Evolutionary conservation across 2,329 filamentous ascomycete species (phyloP).

Genomic region (Monosporascus ibericus): DNA sequence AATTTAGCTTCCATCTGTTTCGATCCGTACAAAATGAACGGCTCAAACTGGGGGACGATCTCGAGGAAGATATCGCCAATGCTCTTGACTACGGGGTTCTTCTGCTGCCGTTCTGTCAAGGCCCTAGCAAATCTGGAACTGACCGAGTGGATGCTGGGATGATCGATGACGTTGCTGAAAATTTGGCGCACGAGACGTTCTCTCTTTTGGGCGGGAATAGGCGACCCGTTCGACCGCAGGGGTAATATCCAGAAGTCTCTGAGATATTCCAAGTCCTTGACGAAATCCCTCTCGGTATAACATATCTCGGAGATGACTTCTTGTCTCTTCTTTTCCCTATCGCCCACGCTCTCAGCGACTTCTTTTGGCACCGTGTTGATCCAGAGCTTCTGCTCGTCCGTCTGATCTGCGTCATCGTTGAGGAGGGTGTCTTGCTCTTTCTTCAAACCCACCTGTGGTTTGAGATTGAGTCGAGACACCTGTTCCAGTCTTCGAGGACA

Average conservation of each 20-base stretch:
- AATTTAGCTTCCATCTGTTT: constrained; percentile 96
- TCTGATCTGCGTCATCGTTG: constrained; percentile 74
- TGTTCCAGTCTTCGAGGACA: constrained; percentile 91
- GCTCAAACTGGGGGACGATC: constrained; percentile 85
- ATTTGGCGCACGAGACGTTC: constrained; percentile 91
- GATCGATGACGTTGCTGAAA: constrained; percentile 90
- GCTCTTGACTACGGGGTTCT: constrained; percentile 79
- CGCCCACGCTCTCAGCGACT: constrained; percentile 80
- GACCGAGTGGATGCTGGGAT: constrained; percentile 74
- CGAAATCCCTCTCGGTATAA: constrained; percentile 98
- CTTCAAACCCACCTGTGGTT: constrained; percentile 82
- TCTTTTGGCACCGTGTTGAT: constrained; percentile 98
- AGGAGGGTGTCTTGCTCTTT: constrained; percentile 48
- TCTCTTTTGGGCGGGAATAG: constrained; percentile 79
- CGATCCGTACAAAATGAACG: constrained; percentile 93
- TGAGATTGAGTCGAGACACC: constrained; percentile 87
- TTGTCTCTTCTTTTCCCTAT: constrained; percentile 93
- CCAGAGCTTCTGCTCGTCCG: constrained; percentile 96
- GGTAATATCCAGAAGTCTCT: constrained; percentile 98
- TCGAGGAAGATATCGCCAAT: constrained; percentile 93
- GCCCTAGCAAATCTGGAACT: constrained; percentile 83
- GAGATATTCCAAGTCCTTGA: constrained; percentile 96
- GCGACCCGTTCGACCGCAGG: constrained; percentile 72
- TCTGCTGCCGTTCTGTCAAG: constrained; percentile 86
- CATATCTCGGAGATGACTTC: constrained; percentile 97